phyloP scores from a whole-genome alignment of 2,329 filamentous ascomycete species.

The Trichophyton simii region DNA sequence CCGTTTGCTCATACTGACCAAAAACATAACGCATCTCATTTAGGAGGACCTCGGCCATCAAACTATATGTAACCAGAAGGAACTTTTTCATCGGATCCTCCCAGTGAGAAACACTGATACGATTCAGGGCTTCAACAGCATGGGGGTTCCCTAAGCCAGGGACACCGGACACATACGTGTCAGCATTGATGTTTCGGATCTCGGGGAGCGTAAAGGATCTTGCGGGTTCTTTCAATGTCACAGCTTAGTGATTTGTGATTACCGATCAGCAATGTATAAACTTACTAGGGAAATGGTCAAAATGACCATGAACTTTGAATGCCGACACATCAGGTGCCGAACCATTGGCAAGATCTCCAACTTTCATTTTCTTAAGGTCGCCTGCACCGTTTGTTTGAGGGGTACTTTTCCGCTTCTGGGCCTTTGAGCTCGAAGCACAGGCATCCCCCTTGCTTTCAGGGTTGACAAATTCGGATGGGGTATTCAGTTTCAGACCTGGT shows the following conservation, averaged over 20 bases:
- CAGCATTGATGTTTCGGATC: slow-evolving; percentile 44
- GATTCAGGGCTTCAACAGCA: slow-evolving; percentile 48
- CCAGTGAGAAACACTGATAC: slow-evolving; percentile 49
- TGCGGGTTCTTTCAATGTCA: slow-evolving; percentile 9
- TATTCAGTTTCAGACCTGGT: slow-evolving; percentile 24
- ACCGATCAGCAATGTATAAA: no score
- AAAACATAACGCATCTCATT: slow-evolving; percentile 34
- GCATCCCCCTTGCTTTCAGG: background rate
- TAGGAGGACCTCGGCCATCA: slow-evolving; percentile 28
- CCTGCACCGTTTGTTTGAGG: background rate
- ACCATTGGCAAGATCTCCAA: background rate
- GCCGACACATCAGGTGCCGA: background rate
- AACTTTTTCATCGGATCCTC: slow-evolving; percentile 37
- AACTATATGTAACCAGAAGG: slow-evolving; percentile 19
- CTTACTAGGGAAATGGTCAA: background rate
- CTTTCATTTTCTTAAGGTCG: background rate
- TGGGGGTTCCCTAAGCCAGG: slow-evolving; percentile 48
- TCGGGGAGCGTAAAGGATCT: slow-evolving; percentile 22
- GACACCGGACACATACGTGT: slow-evolving; percentile 45
- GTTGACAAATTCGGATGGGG: slow-evolving; percentile 10
- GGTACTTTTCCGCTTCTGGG: background rate
- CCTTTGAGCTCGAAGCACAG: no score
- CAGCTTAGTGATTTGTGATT: background rate
- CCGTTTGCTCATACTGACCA: slow-evolving; percentile 24
- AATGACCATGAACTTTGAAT: background rate